Evolutionary conservation across 768 basidiomycete genomes (phyloP), one percentile per base, ranked within the genome.

Genomic region (Dentipellis fragilis): DNA sequence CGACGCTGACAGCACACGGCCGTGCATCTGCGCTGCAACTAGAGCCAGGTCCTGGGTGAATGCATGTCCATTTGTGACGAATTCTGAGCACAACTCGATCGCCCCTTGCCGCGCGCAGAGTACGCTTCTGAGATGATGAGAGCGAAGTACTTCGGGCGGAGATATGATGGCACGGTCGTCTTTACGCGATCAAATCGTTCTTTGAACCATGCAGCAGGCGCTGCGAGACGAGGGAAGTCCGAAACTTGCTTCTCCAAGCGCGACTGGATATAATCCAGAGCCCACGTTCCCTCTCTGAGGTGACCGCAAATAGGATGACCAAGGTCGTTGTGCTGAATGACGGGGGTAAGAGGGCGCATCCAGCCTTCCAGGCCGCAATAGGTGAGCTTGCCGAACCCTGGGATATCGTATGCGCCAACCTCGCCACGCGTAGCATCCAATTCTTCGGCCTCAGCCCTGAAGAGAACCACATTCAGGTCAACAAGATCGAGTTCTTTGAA

Each of bases 361-460:
- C 94, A 99, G 1, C 96, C 96, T 65, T 98, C 92, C 51, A 98
- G 68, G 16, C 96, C 96, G 64, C 94, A 97, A 69, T 97, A 99
- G 10, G 80, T 83, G 68, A 93, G 73, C 57, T 79, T 78, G 0
- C 88, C 92, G 21, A 80, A 64, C 21, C 77, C 80, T 4, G 94
- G 89, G 36, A 99, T 72, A 49, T 85, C 78, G 68, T 98, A 98
- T 1, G 74, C 80, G 3, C 96, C 94, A 65, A 85, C 83, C 58
- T 83, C 79, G 1, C 90, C 90, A 3, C 69, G 73, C 1, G 91
- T 95, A 2, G 89, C 87, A 66, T 98, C 95, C 38, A 83, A 75
- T 69, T 99, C 96, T 71, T 99, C 96, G 0, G 83, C 85, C 53
- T 97, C 92, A 0, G 89, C 77, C 21, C 95, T 84, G 71, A 92